Evolutionary conservation across 257 asterid species (phyloP).

Genomic region (Nicotiana knightiana): DNA sequence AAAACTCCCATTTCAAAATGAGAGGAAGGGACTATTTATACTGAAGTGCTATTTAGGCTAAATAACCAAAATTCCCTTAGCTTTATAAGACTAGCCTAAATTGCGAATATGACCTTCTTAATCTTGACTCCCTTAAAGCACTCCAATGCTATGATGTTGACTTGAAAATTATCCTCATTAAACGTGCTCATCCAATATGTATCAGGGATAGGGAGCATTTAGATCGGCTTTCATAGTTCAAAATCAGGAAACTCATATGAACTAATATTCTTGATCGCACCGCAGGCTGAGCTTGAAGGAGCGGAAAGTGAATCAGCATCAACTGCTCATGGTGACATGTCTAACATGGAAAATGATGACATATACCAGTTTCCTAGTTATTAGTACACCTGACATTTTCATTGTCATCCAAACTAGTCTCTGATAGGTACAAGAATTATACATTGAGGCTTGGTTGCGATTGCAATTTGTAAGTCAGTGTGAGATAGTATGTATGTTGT

Average conservation of each 20-base stretch:
- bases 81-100: too few species aligned
- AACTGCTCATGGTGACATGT: constrained; percentile 13
- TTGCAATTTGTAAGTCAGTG: constrained; percentile 2
- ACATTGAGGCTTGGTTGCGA: background rate
- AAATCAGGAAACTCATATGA: background rate
- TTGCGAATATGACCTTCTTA: too few species aligned
- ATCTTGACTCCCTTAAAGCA: too few species aligned
- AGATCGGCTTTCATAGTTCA: background rate
- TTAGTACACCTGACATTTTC: background rate
- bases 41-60: too few species aligned
- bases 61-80: too few species aligned
- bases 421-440: background rate
- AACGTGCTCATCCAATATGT: too few species aligned
- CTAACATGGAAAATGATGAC: constrained; percentile 38
- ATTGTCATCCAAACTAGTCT: background rate
- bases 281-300: constrained; percentile 62
- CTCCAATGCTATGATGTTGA: too few species aligned
- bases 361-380: constrained; percentile 24
- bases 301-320: constrained; percentile 30
- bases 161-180: too few species aligned
- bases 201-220: background rate
- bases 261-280: background rate
- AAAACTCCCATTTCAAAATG: too few species aligned
- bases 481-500: background rate
- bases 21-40: too few species aligned